A percentile compares a stretch with the other conserved stretches of the same genome.
phyloP scores from a whole-genome alignment of 108 stramenopile species.

The Fragilaria crotonensis region DNA sequence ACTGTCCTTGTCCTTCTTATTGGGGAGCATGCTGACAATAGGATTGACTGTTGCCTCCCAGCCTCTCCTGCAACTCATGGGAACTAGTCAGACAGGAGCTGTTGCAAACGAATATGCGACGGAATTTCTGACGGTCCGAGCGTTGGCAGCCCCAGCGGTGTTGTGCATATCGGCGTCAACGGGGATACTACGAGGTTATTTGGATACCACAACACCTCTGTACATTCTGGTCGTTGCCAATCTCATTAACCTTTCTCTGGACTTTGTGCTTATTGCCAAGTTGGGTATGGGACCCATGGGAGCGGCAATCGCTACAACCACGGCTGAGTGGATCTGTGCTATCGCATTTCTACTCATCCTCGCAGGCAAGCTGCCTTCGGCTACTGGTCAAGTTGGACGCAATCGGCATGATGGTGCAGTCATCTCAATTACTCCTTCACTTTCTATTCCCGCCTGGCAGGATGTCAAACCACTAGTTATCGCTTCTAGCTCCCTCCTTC shows the following conservation, averaged over 20 bases:
- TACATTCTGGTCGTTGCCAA: conserved; percentile 61
- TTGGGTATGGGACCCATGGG: conserved; percentile 63
- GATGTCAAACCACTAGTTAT: conserved; percentile 62
- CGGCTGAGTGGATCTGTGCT: conserved; percentile 78
- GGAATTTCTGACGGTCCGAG: conserved; percentile 54
- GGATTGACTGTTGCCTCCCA: conserved; percentile 26
- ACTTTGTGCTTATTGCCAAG: conserved; percentile 52
- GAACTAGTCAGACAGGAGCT: conserved; percentile 52
- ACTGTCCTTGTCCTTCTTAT: conserved; percentile 46
- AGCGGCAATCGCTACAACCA: conserved; percentile 81
- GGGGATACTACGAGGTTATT: conserved; percentile 75
- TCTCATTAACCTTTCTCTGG: conserved; percentile 59
- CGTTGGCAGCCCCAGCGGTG: conserved; percentile 74
- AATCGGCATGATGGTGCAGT: conserved; percentile 14
- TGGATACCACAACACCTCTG: conserved; percentile 78
- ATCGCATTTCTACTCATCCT: conserved; percentile 61
- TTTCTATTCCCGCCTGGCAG: conserved; percentile 63
- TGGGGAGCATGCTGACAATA: conserved; percentile 38
- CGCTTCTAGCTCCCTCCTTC: conserved; percentile 73
- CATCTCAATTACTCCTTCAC: conserved; percentile 32
- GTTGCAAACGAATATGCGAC: conserved; percentile 53
- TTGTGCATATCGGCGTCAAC: conserved; percentile 72
- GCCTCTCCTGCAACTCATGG: conserved; percentile 66
- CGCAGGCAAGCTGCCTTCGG: conserved; percentile 53
- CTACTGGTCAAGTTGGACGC: conserved; percentile 43